phyloP scores from a whole-genome alignment of 2,329 filamentous ascomycete genomes.

The Nothophaeocryptopus gaeumannii region DNA sequence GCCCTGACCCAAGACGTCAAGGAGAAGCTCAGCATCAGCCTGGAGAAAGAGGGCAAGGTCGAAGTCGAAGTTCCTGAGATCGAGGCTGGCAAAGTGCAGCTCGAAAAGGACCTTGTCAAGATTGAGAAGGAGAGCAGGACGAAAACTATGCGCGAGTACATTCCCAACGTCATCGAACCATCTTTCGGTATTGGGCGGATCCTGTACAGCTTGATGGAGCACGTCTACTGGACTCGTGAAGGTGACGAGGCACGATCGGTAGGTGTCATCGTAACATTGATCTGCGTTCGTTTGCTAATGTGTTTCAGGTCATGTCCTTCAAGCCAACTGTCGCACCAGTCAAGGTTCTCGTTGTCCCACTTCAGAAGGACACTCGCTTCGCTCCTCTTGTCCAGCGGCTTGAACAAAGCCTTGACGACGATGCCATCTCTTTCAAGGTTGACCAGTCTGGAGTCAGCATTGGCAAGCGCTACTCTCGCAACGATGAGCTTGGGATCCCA shows the following conservation, averaged over 20 bases:
- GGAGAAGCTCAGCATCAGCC: constrained; percentile 72
- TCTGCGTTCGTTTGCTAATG: constrained; percentile 9
- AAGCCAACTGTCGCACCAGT: constrained; percentile 80
- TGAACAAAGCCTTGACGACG: constrained; percentile 69
- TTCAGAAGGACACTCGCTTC: constrained; percentile 79
- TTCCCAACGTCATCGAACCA: constrained; percentile 82
- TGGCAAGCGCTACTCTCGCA: constrained; percentile 89
- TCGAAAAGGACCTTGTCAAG: constrained; percentile 73
- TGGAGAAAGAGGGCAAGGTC: constrained; percentile 72
- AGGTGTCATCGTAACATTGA: constrained; percentile 44
- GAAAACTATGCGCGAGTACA: constrained; percentile 86
- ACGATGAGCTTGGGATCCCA: constrained; percentile 92
- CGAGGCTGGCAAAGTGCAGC: constrained; percentile 66
- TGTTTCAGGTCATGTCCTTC: constrained; percentile 65
- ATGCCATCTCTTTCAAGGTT: constrained; percentile 77
- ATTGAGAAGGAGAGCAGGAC: constrained; percentile 81
- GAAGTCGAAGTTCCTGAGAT: constrained; percentile 68
- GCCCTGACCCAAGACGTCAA: constrained; percentile 75
- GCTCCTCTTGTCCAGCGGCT: constrained; percentile 71
- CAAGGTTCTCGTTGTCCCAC: constrained; percentile 87
- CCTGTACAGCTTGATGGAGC: constrained; percentile 88
- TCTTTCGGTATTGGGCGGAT: constrained; percentile 97
- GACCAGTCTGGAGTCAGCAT: constrained; percentile 91
- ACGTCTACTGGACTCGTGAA: constrained; percentile 89
- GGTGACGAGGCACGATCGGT: constrained; percentile 82